A percentile compares a stretch with the other conserved stretches of the same genome.
These are phyloP conservation scores for Colletotrichum sp. DNA, from an alignment of 2,329 filamentous ascomycete species.

Conservation along the genomic window DNA sequence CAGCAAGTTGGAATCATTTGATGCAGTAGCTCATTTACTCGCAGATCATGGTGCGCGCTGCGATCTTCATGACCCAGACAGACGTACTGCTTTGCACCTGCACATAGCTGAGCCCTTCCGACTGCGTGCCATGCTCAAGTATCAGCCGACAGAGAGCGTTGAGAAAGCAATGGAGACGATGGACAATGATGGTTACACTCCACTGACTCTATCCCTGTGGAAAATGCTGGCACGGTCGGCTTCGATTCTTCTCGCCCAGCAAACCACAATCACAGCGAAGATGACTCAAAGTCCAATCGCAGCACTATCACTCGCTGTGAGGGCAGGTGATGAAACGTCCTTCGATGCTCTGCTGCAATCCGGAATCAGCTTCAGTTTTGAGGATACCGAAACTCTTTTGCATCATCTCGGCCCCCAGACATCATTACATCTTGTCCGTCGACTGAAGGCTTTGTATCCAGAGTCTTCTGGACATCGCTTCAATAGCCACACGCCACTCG, in stretches of 20 bases:
- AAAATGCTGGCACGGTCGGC: too few species aligned
- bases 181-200: not conserved
- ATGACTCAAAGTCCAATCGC: not conserved
- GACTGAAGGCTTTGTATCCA: not conserved
- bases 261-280: not conserved
- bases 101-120: not conserved
- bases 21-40: not conserved
- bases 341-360: not conserved
- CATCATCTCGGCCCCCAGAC: fast-evolving
- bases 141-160: not conserved
- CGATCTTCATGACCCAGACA: not conserved
- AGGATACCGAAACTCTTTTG: not conserved
- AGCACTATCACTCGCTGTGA: not conserved
- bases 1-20: not conserved
- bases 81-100: not conserved
- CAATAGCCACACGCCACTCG: not conserved
- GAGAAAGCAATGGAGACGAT: not conserved
- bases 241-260: not conserved
- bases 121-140: not conserved
- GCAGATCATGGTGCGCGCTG: not conserved
- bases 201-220: not conserved
- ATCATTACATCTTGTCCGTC: not conserved
- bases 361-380: not conserved
- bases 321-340: fast-evolving
- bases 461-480: fast-evolving